Evolutionary conservation across 805 yeast species (phyloP).

Genomic region (Diddensiella caesifluorescens): DNA sequence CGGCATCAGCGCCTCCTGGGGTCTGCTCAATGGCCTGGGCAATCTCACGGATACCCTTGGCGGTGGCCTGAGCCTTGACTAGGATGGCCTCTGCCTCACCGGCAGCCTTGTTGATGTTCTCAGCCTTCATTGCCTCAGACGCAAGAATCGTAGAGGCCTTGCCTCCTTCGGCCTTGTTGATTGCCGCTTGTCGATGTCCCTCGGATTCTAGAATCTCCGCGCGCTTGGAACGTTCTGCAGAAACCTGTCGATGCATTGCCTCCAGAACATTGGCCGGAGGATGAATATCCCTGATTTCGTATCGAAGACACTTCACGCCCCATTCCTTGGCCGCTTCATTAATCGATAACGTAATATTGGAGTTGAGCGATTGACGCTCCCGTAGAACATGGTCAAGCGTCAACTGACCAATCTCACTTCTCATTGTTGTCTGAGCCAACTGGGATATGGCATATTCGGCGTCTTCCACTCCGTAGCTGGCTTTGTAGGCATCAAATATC

Average conservation of each 20-base stretch:
- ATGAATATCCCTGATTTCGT: constrained; percentile 82
- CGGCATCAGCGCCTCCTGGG: constrained; percentile 71
- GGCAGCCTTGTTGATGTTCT: constrained; percentile 59
- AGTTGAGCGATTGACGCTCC: constrained; percentile 69
- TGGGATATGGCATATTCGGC: constrained; percentile 81
- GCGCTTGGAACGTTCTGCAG: constrained; percentile 79
- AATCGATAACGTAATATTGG: constrained; percentile 68
- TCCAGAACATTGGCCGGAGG: constrained; percentile 81
- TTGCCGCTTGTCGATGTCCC: constrained; percentile 72
- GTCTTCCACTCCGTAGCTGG: constrained; percentile 83
- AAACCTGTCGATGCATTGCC: constrained; percentile 88
- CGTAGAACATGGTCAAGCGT: constrained; percentile 71
- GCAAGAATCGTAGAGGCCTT: constrained; percentile 63
- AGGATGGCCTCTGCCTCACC: constrained; percentile 71
- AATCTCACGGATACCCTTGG: constrained; percentile 58
- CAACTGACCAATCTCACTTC: constrained; percentile 81
- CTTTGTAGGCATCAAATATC: constrained; percentile 77
- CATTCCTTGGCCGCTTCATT: constrained; percentile 81
- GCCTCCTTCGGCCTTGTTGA: constrained; percentile 81
- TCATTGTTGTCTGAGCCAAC: constrained; percentile 86
- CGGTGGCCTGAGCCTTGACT: constrained; percentile 64
- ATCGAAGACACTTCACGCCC: constrained; percentile 80
- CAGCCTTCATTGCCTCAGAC: constrained; percentile 65
- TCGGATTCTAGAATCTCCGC: constrained; percentile 85
- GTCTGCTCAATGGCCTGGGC: constrained; percentile 64